A percentile compares a stretch with the other conserved stretches of the same genome.
phyloP scores from a whole-genome alignment of 2,329 filamentous ascomycete genomes.

The Diaporthe nobilis region DNA sequence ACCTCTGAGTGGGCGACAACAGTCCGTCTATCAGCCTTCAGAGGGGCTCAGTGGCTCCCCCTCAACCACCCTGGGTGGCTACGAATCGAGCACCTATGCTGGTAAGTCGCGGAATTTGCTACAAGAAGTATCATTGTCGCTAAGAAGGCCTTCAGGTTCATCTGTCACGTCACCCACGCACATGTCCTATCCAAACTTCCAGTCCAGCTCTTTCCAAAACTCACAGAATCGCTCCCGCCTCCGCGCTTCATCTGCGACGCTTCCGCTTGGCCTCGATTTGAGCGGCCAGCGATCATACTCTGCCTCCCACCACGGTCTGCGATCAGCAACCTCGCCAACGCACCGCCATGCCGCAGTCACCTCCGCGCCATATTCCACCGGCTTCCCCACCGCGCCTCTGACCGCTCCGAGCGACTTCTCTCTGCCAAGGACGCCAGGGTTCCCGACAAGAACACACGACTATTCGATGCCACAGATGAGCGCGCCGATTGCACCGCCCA shows the following conservation, averaged over 20 bases:
- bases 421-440: conserved; percentile 59
- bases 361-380: conserved; percentile 62
- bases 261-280: conserved; percentile 62
- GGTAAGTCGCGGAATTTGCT: conserved; percentile 55
- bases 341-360: conserved; percentile 53
- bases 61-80: conserved; percentile 59
- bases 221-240: conserved; percentile 62
- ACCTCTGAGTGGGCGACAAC: conserved; percentile 61
- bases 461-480: conserved; percentile 69
- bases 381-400: conserved; percentile 68
- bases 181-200: conserved; percentile 64
- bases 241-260: conserved; percentile 63
- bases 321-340: conserved; percentile 52
- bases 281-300: conserved; percentile 57
- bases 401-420: conserved; percentile 68
- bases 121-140: not conserved
- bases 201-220: conserved; percentile 57
- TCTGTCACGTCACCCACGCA: conserved; percentile 64
- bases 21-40: conserved; percentile 62
- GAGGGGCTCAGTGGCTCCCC: conserved; percentile 60
- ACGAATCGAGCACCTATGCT: conserved; percentile 67
- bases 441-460: conserved; percentile 55
- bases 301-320: conserved; percentile 46
- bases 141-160: conserved; percentile 53
- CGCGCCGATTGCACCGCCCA: conserved; percentile 66